These are phyloP conservation scores for Pseudozyma pruni DNA, from an alignment of 1,284 basidiomycete genomes.

Conservation along the genomic window DNA sequence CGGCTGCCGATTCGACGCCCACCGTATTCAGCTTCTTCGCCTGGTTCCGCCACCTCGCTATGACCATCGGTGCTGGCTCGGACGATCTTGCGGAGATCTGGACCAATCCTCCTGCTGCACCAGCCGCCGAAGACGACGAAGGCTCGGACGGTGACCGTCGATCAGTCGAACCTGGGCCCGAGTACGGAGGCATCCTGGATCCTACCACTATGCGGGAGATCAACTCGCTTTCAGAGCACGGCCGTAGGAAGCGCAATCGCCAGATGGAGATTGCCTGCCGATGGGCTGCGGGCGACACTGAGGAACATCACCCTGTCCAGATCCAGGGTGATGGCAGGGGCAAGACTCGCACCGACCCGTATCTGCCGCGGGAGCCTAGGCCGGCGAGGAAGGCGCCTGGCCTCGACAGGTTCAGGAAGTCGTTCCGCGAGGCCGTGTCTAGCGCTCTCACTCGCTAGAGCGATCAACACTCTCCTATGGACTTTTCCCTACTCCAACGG, in stretches of 20 bases:
- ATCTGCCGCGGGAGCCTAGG: slow-evolving; percentile 53
- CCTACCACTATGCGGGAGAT: slow-evolving; percentile 49
- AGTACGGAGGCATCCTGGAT: slow-evolving; percentile 32
- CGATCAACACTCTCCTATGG: background rate
- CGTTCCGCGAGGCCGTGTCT: slow-evolving; percentile 60
- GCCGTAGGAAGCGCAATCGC: slow-evolving; percentile 53
- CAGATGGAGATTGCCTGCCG: slow-evolving; percentile 63
- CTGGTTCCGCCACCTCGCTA: slow-evolving; percentile 62
- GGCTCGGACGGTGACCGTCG: slow-evolving; percentile 28
- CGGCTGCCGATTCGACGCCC: slow-evolving; percentile 43
- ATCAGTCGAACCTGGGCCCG: slow-evolving; percentile 27
- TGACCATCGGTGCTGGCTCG: slow-evolving; percentile 55
- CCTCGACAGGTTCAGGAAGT: slow-evolving; percentile 49
- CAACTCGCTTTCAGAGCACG: slow-evolving; percentile 52
- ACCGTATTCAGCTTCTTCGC: slow-evolving; percentile 61
- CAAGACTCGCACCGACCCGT: slow-evolving; percentile 56
- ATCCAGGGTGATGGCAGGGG: slow-evolving; percentile 59
- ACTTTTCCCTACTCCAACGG: background rate
- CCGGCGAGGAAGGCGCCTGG: slow-evolving; percentile 46
- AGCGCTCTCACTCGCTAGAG: slow-evolving; percentile 40
- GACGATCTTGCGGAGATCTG: slow-evolving; percentile 56
- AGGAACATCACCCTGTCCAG: slow-evolving; percentile 59
- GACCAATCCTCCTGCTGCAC: slow-evolving; percentile 46
- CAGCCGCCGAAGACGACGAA: slow-evolving; percentile 12
- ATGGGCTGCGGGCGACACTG: slow-evolving; percentile 64